Evolutionary conservation across 2,329 filamentous ascomycete genomes (phyloP), one percentile per base, ranked within the genome.

Genomic region (Xylaria multiplex): DNA sequence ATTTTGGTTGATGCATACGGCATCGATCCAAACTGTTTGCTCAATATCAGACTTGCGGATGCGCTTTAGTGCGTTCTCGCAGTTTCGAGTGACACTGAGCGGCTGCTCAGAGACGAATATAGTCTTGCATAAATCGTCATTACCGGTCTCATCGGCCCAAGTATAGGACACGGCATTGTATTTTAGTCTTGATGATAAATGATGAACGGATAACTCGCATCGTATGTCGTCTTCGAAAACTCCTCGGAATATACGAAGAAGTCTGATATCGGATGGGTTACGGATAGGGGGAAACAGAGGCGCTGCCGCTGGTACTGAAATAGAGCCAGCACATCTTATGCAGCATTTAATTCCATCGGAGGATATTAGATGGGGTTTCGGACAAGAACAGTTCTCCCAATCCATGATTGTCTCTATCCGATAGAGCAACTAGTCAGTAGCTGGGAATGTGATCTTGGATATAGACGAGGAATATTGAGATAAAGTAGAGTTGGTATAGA

Each of bases 1-100:
- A 6, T 53, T 43, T 22, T 63, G 61, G 30, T 63, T 63, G 27
- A 63, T 63, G 46, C 61, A 63, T 3, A 63, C 27, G 1, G 61
- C 61, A 7, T 63, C 61, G n/a, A 58, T 45, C 54, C 61, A 63
- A 2, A 59, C 35, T 6, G 16, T 2, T 5, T 37, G 37, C 7
- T 6, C 16, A 8, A 9, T 16, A 2, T 32, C 9, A 16, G 3
- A 3, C 5, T 22, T 22, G 35, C 57, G 57, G 3, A 59, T 16
- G 9, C 40, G 48, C 6, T 35, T 48, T 0, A 59, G 57, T 8
- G 57, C 57, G 2, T n/a, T n/a, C 14, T 52, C 57, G 1, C 50
- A 37, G 24, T 52, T 43, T 13, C 8, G 46, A 1, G 48, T 42
- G 16, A 59, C 37, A 2, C 19, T 35, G 7, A 43, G 27, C 0